Evolutionary conservation across 306 rosid genomes (phyloP).

Genomic region (Gleditsia sinensis): DNA sequence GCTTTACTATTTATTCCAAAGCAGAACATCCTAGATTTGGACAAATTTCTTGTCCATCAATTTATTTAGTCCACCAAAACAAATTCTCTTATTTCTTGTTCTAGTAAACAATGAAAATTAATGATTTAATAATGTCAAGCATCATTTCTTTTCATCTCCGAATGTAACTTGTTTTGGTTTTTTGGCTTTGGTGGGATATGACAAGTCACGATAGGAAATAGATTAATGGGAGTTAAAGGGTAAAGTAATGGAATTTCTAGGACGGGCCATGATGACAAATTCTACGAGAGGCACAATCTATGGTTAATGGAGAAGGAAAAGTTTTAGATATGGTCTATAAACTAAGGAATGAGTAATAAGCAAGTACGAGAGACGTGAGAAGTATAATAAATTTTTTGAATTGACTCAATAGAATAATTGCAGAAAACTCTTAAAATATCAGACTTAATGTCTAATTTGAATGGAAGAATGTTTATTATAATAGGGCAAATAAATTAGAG

Average conservation of each 20-base stretch:
- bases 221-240: neutral
- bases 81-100: constrained; percentile 15
- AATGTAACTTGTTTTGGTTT: constrained; percentile 13
- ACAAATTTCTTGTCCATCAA: constrained; percentile 23
- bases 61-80: neutral
- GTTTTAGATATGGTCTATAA: no score
- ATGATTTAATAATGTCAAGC: neutral
- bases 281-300: constrained; percentile 29
- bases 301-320: constrained; percentile 12
- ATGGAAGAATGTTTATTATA: no score
- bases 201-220: constrained; percentile 1
- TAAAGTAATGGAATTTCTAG: constrained; percentile 21
- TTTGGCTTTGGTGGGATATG: constrained; percentile 9
- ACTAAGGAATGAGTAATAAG: no score
- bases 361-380: no score
- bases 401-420: no score
- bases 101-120: neutral
- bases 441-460: no score
- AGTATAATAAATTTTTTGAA: no score
- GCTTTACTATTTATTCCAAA: constrained; percentile 21
- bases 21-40: constrained; percentile 26
- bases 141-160: constrained; percentile 21
- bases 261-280: constrained; percentile 15
- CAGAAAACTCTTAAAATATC: no score
- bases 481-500: no score